phyloP scores from a whole-genome alignment of 2,329 filamentous ascomycete genomes.

The Parastagonospora nodorum region DNA sequence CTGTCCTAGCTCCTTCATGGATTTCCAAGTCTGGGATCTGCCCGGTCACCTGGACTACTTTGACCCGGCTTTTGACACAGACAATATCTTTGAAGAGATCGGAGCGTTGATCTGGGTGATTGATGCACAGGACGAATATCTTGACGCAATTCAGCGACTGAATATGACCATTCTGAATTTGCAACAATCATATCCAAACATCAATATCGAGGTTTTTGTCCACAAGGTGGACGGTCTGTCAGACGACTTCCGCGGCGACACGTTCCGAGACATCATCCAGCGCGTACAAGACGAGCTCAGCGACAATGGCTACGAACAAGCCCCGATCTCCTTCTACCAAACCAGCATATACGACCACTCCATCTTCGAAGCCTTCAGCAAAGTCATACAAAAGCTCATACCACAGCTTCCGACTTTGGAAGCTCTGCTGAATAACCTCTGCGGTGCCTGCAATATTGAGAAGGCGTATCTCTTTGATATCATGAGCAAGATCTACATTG shows the following conservation, averaged over 20 bases:
- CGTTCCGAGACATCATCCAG: constrained; percentile 94
- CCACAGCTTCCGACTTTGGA: constrained; percentile 92
- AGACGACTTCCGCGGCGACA: constrained; percentile 95
- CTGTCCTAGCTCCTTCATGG: constrained; percentile 84
- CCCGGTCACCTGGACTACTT: constrained; percentile 94
- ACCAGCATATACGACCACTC: constrained; percentile 99
- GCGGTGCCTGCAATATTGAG: constrained; percentile 91
- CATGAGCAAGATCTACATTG: constrained; percentile 97
- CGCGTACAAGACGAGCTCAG: constrained; percentile 95
- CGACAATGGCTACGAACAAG: constrained; percentile 90
- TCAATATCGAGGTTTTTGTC: constrained; percentile 98
- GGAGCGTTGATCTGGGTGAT: constrained; percentile 98
- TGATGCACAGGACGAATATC: constrained; percentile 96
- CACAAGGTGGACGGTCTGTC: constrained; percentile 98
- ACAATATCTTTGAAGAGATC: constrained; percentile 91
- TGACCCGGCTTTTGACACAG: constrained; percentile 85
- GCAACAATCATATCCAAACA: constrained; percentile 84
- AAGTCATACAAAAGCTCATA: constrained; percentile 97
- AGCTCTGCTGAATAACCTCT: constrained; percentile 90
- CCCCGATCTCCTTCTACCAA: constrained; percentile 90
- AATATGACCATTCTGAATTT: constrained; percentile 89
- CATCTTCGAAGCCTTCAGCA: constrained; percentile 97
- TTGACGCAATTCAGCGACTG: constrained; percentile 84
- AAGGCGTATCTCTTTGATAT: constrained; percentile 99
- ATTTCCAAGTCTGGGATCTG: constrained; percentile 98